phyloP scores from a whole-genome alignment of 164 flowering plant genomes.

The Vitis amurensis region DNA sequence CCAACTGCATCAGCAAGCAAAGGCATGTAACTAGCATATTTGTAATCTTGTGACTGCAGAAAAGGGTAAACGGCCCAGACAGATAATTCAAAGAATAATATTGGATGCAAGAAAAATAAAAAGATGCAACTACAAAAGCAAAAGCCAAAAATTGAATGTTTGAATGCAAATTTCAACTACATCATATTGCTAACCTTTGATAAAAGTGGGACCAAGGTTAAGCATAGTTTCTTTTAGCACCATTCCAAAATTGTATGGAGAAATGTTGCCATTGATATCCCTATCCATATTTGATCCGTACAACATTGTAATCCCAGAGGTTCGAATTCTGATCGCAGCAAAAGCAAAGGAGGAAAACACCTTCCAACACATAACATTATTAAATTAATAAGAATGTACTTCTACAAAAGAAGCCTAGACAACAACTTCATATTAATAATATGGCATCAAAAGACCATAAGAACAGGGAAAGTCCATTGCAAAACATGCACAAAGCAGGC shows the following conservation, averaged over 20 bases:
- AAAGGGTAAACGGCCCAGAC: slow-evolving; percentile 13
- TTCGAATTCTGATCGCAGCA: slow-evolving; percentile 67
- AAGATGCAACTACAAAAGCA: background rate
- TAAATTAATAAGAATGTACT: slow-evolving; percentile 19
- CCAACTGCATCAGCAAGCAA: slow-evolving; percentile 89
- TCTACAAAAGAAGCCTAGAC: background rate
- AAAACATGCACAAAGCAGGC: too few relatives aligned
- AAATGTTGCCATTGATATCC: slow-evolving; percentile 24
- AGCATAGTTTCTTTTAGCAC: slow-evolving; percentile 89
- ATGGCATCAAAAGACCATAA: background rate
- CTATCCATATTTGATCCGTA: slow-evolving; percentile 23
- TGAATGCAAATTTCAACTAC: slow-evolving; percentile 8
- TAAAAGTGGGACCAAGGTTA: slow-evolving; percentile 89
- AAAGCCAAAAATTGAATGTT: background rate
- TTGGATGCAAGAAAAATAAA: background rate
- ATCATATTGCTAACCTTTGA: slow-evolving; percentile 63
- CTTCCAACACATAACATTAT: slow-evolving; percentile 38
- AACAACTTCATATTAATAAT: background rate
- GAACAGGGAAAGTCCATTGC: background rate
- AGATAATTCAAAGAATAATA: slow-evolving; percentile 19
- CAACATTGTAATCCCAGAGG: slow-evolving; percentile 35
- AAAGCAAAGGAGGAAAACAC: slow-evolving; percentile 65
- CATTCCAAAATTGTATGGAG: slow-evolving; percentile 63
- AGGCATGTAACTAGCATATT: slow-evolving; percentile 44
- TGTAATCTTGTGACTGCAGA: slow-evolving; percentile 41